Conservation (phyloP, 1,284 basidiomycete genomes). For the Filobasidium uniguttulatum region DNA sequence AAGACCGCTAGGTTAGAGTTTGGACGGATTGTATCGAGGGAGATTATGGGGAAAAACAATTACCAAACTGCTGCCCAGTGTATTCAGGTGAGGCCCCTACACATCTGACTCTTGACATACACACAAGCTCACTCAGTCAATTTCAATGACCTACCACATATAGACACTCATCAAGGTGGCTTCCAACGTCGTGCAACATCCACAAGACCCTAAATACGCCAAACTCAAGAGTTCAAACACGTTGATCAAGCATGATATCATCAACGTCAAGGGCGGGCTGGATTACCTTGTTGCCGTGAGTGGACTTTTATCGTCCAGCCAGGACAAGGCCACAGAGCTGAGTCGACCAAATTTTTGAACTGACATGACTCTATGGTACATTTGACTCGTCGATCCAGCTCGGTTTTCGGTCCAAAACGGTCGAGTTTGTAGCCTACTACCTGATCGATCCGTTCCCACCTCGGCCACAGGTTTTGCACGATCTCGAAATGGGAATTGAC, state of each 20-base stretch:
- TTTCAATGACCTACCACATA: not conserved
- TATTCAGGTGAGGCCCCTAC: slow-evolving; percentile 31
- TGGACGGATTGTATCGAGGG: slow-evolving; percentile 24
- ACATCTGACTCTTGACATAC: not conserved
- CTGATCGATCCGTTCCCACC: slow-evolving; percentile 17
- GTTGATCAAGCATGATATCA: slow-evolving; percentile 26
- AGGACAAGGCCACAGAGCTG: no score
- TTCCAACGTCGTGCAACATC: slow-evolving; percentile 23
- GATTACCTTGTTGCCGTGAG: slow-evolving; percentile 32
- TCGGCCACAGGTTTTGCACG: slow-evolving; percentile 23
- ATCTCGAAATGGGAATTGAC: slow-evolving; percentile 23
- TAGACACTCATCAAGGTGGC: slow-evolving; percentile 33
- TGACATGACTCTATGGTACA: not conserved
- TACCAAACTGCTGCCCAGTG: slow-evolving; percentile 24
- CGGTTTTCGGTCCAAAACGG: slow-evolving; percentile 27
- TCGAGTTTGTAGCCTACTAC: slow-evolving; percentile 23
- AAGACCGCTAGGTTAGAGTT: slow-evolving; percentile 21
- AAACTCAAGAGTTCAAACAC: slow-evolving; percentile 25
- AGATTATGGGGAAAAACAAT: slow-evolving; percentile 28
- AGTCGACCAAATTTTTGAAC: not conserved
- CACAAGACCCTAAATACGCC: slow-evolving; percentile 27
- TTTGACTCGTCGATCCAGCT: slow-evolving; percentile 18
- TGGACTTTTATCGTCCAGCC: no score
- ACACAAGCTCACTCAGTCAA: not conserved
- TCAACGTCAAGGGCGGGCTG: slow-evolving; percentile 26